A percentile compares a stretch with the other conserved stretches of the same genome.
Conservation (phyloP, 2,329 filamentous ascomycete species). For the Diaporthe velutina region DNA sequence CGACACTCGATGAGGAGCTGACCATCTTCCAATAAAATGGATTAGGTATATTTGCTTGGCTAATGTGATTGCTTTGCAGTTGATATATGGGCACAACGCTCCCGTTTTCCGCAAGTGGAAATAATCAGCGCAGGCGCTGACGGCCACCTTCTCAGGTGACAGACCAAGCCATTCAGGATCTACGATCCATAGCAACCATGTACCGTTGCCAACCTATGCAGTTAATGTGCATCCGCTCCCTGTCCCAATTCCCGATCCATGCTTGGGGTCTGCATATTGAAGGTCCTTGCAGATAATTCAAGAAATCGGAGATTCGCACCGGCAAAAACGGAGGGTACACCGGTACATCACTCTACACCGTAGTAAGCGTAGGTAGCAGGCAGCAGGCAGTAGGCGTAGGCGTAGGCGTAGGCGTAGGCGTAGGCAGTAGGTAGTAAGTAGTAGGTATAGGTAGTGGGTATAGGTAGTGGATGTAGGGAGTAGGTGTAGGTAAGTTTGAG, state of each 20-base stretch:
- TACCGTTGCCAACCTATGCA: background rate
- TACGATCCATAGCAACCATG: background rate
- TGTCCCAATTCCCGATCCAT: conserved; percentile 23
- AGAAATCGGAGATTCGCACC: too few relatives aligned
- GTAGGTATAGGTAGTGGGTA: too few relatives aligned
- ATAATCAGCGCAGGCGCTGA: conserved; percentile 21
- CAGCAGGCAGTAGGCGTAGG: too few relatives aligned
- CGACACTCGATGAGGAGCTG: background rate
- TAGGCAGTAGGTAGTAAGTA: too few relatives aligned
- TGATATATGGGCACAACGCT: background rate
- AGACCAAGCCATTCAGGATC: conserved; percentile 6
- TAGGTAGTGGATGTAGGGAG: too few relatives aligned
- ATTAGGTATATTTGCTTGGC: conserved; percentile 19
- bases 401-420: too few relatives aligned
- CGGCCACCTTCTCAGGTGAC: background rate
- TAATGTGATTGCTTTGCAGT: conserved; percentile 19
- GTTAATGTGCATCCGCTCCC: conserved; percentile 27
- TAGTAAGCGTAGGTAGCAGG: too few relatives aligned
- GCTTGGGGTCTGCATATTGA: background rate
- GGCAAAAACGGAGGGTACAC: too few relatives aligned
- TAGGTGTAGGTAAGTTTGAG: too few relatives aligned
- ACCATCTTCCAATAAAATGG: background rate
- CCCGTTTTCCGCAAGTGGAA: conserved; percentile 12
- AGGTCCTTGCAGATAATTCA: background rate
- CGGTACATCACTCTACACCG: too few relatives aligned